Conservation (phyloP, 2,329 filamentous ascomycete species). For the Fusarium duplospermum region DNA sequence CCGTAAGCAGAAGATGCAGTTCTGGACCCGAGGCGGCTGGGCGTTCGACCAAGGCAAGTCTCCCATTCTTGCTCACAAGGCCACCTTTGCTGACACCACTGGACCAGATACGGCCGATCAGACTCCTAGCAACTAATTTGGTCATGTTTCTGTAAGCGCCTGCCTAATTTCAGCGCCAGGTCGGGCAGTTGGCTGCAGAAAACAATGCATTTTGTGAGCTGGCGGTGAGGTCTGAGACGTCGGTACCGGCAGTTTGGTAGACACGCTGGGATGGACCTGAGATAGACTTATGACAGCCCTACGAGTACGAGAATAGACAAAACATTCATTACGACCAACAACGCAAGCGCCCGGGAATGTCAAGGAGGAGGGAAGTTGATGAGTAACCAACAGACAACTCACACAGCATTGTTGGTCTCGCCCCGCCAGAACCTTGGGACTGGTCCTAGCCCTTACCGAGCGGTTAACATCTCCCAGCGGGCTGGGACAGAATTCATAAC, state of each 20-base stretch:
- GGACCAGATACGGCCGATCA: slow-evolving; percentile 38
- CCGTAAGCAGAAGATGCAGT: slow-evolving; percentile 74
- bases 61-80: not conserved
- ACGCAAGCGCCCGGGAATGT: slow-evolving; percentile 17
- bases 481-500: not conserved
- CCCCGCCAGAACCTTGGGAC: not conserved
- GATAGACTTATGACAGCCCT: slow-evolving; percentile 16
- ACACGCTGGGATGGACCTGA: slow-evolving; percentile 3
- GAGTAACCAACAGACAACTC: not conserved
- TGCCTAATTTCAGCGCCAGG: slow-evolving; percentile 15
- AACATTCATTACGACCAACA: not conserved
- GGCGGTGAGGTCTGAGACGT: slow-evolving; percentile 31
- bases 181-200: slow-evolving; percentile 17
- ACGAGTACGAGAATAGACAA: slow-evolving; percentile 30
- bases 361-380: not conserved
- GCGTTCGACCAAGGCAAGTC: slow-evolving; percentile 54
- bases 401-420: not conserved
- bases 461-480: slow-evolving; percentile 14
- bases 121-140: slow-evolving; percentile 21
- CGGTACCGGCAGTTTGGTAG: slow-evolving; percentile 15
- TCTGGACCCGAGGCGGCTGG: slow-evolving; percentile 65
- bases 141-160: slow-evolving; percentile 32
- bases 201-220: not conserved
- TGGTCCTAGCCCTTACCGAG: not conserved
- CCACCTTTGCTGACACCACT: slow-evolving; percentile 13